phyloP scores from a whole-genome alignment of 495 filamentous ascomycete genomes.

The Poronia punctata region DNA sequence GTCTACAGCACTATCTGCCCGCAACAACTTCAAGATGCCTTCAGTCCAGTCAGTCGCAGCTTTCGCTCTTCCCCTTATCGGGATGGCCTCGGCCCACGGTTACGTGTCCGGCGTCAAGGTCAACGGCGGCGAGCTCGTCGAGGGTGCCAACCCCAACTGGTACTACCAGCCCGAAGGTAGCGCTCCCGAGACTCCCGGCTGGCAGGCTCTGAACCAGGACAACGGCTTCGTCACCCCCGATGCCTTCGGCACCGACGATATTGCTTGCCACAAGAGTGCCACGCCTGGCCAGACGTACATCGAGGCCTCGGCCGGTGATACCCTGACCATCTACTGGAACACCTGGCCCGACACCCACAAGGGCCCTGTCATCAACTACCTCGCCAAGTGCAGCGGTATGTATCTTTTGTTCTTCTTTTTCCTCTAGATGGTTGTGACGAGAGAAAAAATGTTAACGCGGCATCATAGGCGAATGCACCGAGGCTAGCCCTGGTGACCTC shows the following conservation, averaged over 20 bases:
- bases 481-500: slow-evolving; percentile 51
- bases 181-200: slow-evolving; percentile 14
- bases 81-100: slow-evolving; percentile 46
- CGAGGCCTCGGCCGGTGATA: slow-evolving; percentile 24
- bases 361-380: slow-evolving; percentile 39
- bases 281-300: slow-evolving; percentile 24
- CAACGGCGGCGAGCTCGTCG: slow-evolving; percentile 41
- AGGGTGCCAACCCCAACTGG: slow-evolving; percentile 15
- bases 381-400: slow-evolving; percentile 56
- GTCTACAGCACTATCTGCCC: not conserved
- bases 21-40: slow-evolving; percentile 4
- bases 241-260: slow-evolving; percentile 26
- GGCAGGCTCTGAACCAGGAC: slow-evolving; percentile 43
- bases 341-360: slow-evolving; percentile 40
- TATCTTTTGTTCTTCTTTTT: too few species aligned
- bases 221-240: slow-evolving; percentile 45
- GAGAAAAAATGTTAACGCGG: too few species aligned
- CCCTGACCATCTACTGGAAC: slow-evolving; percentile 38
- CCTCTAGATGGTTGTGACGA: too few species aligned
- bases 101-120: slow-evolving; percentile 53
- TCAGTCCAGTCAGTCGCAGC: slow-evolving; percentile 4
- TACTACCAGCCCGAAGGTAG: slow-evolving; percentile 9
- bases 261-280: slow-evolving; percentile 36
- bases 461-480: slow-evolving; percentile 45
- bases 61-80: slow-evolving; percentile 5